Percentiles rank a stretch among this genome's conserved stretches.
phyloP scores from a whole-genome alignment of 2,329 filamentous ascomycete species.

The Ophiostoma sp. region DNA sequence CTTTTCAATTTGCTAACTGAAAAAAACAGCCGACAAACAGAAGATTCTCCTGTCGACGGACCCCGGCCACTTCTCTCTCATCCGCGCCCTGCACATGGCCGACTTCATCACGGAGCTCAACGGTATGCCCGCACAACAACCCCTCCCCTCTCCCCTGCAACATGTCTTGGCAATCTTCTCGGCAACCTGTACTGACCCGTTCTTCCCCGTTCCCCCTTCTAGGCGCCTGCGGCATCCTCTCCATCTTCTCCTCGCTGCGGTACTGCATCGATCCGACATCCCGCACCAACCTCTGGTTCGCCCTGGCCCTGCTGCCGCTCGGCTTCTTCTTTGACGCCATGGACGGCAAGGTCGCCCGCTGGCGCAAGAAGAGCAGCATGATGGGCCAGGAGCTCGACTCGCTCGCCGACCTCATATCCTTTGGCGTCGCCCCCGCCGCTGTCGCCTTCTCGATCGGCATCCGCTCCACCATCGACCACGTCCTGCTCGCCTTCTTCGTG shows the following conservation, averaged over 20 bases:
- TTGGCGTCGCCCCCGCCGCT: slow-evolving; percentile 85
- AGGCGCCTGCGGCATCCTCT: slow-evolving; percentile 86
- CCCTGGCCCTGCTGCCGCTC: slow-evolving; percentile 84
- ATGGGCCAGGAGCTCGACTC: slow-evolving; percentile 99
- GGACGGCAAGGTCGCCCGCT: slow-evolving; percentile 93
- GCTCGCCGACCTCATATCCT: slow-evolving; percentile 92
- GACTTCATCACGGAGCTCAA: slow-evolving; percentile 83
- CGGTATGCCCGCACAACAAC: slow-evolving; percentile 50
- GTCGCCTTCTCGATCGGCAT: slow-evolving; percentile 87
- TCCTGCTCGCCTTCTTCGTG: slow-evolving; percentile 82
- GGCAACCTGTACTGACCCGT: background rate
- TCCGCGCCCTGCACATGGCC: slow-evolving; percentile 72
- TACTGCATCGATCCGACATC: slow-evolving; percentile 76
- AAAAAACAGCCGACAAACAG: slow-evolving; percentile 63
- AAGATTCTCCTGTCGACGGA: slow-evolving; percentile 69
- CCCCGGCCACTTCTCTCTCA: slow-evolving; percentile 70
- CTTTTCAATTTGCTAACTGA: background rate
- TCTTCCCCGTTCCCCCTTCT: background rate
- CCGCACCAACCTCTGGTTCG: slow-evolving; percentile 72
- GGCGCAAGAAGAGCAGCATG: slow-evolving; percentile 93
- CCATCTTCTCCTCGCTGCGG: slow-evolving; percentile 89
- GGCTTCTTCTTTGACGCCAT: slow-evolving; percentile 97
- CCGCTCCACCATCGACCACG: slow-evolving; percentile 78
- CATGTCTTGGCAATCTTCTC: background rate
- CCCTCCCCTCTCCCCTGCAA: background rate